A percentile compares a stretch with the other conserved stretches of the same genome.
Evolutionary conservation across 768 basidiomycete species (phyloP).

Genomic region (Boletus tomentosulus): DNA sequence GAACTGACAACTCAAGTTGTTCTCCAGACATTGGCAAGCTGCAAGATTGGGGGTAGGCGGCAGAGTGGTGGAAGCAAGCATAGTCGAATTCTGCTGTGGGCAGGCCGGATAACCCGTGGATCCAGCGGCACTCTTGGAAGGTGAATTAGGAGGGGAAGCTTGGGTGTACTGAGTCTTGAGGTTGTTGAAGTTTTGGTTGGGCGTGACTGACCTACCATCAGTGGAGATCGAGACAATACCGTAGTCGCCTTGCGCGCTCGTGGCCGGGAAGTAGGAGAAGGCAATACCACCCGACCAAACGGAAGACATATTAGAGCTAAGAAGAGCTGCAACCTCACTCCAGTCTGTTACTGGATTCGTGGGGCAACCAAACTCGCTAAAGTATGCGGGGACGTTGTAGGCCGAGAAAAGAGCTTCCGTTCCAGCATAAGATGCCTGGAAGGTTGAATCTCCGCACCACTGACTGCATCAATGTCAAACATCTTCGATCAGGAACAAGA

Average conservation of each 20-base stretch:
- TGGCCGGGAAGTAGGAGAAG: conserved; percentile 85
- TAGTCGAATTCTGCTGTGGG: conserved; percentile 54
- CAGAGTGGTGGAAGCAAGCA: conserved; percentile 62
- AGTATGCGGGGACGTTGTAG: conserved; percentile 82
- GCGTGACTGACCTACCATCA: conserved; percentile 63
- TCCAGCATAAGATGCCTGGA: conserved; percentile 51
- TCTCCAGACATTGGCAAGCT: conserved; percentile 75
- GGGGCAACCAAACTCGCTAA: conserved; percentile 85
- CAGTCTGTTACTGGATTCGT: conserved; percentile 59
- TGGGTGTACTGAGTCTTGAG: conserved; percentile 59
- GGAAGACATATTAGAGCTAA: conserved; percentile 65
- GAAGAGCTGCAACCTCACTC: conserved; percentile 74
- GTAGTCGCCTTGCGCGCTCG: conserved; percentile 67
- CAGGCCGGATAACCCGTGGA: conserved; percentile 52
- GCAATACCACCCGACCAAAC: conserved; percentile 89
- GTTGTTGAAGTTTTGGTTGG: conserved; percentile 62
- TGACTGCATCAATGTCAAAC: conserved; percentile 43
- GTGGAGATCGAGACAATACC: conserved; percentile 79
- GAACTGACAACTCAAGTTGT: conserved; percentile 68
- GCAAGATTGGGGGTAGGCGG: conserved; percentile 81
- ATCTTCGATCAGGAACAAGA: background rate
- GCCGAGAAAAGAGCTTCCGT: conserved; percentile 52
- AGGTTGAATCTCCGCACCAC: conserved; percentile 74
- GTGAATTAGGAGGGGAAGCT: conserved; percentile 59
- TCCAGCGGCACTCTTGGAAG: conserved; percentile 53